Evolutionary conservation across 768 basidiomycete genomes (phyloP), one percentile per base, ranked within the genome.

Genomic region (Phlegmacium glaucopus): DNA sequence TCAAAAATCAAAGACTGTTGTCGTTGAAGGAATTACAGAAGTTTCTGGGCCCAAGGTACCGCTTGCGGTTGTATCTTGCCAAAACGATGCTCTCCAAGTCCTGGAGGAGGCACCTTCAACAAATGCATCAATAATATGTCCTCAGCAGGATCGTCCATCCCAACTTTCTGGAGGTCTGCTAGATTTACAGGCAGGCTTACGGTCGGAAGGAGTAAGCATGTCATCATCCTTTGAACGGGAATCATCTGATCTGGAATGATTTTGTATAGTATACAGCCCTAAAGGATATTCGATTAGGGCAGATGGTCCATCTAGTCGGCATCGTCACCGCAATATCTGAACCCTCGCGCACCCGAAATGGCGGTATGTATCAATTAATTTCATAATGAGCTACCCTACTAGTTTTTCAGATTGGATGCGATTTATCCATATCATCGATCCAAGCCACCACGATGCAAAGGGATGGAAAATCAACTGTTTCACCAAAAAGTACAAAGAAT

Each of bases 391-490:
- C 26, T 15, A 34, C 27, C 43, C 28, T 38, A 44, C 18, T 15
- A 9, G 11, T 36, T 38, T 13, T 47, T 12, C 47, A 86, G 84
- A 83, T 29, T 76, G 66, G 70, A 56, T 46, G 53, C 60, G 70
- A 36, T 72, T 62, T 28, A 47, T 86, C 13, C 61, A 61, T 9
- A 58, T 87, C 12, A 69, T 76, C 7, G 85, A 87, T 54, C 75
- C 78, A 3, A 79, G 79, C 22, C 72, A 69, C 39, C 61, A 62
- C n/a, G 52, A 59, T 25, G 53, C 38, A 5, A 54, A 59, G 16
- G 61, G 61, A n/a, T 51, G 74, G 39, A 65, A 43, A 50, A 61
- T 76, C 18, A 82, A 72, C 39, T 79, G 75, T 44, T 88, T 88
- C 55, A 71, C 75, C 6, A 71, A 70, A 52, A 66, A 63, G 39